phyloP scores from a whole-genome alignment of 257 asterid genomes.

The Lycium ferocissimum region DNA sequence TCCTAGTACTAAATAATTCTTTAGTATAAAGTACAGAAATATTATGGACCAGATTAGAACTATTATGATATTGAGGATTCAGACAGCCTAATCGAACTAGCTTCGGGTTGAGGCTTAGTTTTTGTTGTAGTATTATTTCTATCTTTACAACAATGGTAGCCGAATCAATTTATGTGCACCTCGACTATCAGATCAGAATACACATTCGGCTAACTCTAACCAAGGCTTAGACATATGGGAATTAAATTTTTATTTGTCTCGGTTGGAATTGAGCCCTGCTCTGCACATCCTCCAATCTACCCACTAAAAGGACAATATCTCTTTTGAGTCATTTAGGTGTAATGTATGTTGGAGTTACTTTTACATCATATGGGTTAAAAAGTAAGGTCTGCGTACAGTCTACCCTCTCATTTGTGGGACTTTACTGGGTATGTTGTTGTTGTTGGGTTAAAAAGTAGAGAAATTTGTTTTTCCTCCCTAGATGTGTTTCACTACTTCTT shows the following conservation, averaged over 20 bases:
- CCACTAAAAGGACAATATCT: not conserved
- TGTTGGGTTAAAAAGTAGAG: not conserved
- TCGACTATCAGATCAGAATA: not conserved
- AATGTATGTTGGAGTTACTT: not conserved
- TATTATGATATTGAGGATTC: not conserved
- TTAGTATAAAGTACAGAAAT: not conserved
- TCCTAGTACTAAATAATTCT: not conserved
- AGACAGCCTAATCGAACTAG: not conserved
- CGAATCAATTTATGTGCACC: not conserved
- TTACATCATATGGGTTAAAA: not conserved
- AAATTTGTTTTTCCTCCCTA: not conserved
- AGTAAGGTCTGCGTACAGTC: too few relatives aligned
- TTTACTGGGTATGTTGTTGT: too few relatives aligned
- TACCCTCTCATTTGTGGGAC: too few relatives aligned
- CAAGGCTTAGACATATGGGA: not conserved
- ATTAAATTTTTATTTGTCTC: not conserved
- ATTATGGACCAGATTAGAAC: not conserved
- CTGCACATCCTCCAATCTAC: not conserved
- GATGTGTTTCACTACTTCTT: not conserved
- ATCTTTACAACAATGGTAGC: not conserved
- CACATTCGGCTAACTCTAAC: not conserved
- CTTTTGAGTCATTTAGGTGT: not conserved
- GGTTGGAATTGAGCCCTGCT: not conserved
- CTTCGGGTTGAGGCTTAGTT: not conserved
- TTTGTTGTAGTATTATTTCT: not conserved